Base-by-base conservation (phyloP, 164 flowering plant genomes). In the Kingdonia uniflora region DNA sequence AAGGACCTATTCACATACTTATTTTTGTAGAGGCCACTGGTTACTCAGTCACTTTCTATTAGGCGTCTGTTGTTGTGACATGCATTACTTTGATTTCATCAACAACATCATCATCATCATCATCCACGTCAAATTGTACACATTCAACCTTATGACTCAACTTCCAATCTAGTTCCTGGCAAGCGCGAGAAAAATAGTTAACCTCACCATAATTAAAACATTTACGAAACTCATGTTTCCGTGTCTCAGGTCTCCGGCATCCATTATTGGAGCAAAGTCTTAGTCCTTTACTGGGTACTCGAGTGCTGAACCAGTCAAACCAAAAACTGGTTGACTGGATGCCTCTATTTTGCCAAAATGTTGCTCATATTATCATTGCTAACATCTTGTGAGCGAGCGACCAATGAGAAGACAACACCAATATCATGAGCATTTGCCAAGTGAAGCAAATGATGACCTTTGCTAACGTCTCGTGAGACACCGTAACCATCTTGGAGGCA, bases 101-200 rank as follows among this genome's bases (percentile, higher is more conserved):
- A n/a, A n/a, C n/a, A n/a, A n/a, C n/a, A n/a, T n/a, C n/a, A n/a
- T n/a, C n/a, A n/a, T n/a, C n/a, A n/a, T n/a, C n/a, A 29, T 29
- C 8, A 4, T 29, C 6, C 35, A 29, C 35, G 35, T 76, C 82
- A 55, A 64, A 62, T 0, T 87, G 92, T 0, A 69, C 63, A 54
- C 98, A 91, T 52, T 80, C 85, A 21, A 56, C 62, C 63, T 82
- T 91, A 42, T 91, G 98, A 12, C 88, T 65, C 33, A 81, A 39
- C 74, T 84, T 91, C 98, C 98, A 91, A 53, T 91, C 96, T 3
- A 87, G 77, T 20, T 95, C 98, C 57, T 91, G 98, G 58, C 98
- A 91, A 21, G 95, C 96, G 19, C 98, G 81, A 0, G 96, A 91
- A 57, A 96, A 91, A 63, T 91, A 91, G 47, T 84, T 87, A 38